phyloP scores from a whole-genome alignment of 192 early-diverging fungal genomes.

The Coemansia sp. region DNA sequence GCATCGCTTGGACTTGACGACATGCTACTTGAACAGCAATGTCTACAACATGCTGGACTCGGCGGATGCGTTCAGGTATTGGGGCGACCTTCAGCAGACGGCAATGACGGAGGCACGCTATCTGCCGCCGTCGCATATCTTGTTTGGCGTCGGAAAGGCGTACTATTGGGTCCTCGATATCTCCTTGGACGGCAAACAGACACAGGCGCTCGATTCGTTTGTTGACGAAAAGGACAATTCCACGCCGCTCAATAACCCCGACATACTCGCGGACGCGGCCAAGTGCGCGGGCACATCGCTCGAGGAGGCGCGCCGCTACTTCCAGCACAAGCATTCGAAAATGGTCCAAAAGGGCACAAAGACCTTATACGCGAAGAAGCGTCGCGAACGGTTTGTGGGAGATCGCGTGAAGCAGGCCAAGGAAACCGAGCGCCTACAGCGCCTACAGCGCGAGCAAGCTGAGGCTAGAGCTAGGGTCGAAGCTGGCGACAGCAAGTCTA shows the following conservation, averaged over 20 bases:
- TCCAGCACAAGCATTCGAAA: slow-evolving; percentile 11
- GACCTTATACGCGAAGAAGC: no score
- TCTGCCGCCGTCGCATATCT: slow-evolving; percentile 5
- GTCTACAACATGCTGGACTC: slow-evolving; percentile 22
- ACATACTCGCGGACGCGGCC: slow-evolving; percentile 16
- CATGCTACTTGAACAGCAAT: slow-evolving; percentile 14
- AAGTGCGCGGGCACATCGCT: slow-evolving; percentile 19
- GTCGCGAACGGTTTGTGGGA: background rate
- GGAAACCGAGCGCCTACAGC: background rate
- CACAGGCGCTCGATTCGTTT: slow-evolving; percentile 6
- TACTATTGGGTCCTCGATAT: slow-evolving; percentile 20
- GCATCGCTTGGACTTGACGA: slow-evolving; percentile 2
- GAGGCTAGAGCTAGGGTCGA: background rate
- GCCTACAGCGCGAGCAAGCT: background rate
- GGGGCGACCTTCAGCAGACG: slow-evolving; percentile 18
- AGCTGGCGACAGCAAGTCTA: background rate
- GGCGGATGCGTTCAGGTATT: slow-evolving; percentile 15
- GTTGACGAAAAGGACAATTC: background rate
- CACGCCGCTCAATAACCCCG: slow-evolving; percentile 23
- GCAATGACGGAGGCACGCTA: background rate
- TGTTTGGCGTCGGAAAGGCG: slow-evolving; percentile 23
- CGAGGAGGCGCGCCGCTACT: slow-evolving; percentile 28
- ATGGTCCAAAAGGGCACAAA: background rate
- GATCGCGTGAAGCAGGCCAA: background rate
- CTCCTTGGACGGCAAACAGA: slow-evolving; percentile 2